phyloP scores from a whole-genome alignment of 2,329 filamentous ascomycete species.

The Cytospora mali region DNA sequence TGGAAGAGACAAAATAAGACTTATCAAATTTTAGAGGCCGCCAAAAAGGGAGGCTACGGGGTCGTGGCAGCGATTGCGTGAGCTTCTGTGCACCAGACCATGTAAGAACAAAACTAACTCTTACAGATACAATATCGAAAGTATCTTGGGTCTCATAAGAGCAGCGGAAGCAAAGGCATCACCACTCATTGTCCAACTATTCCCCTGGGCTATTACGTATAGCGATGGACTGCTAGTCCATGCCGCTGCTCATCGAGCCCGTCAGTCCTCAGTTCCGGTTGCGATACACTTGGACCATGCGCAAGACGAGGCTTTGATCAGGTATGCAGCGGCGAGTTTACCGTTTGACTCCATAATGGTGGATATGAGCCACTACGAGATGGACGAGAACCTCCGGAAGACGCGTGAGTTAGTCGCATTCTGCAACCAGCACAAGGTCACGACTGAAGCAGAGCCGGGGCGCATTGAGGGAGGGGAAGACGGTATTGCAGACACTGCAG shows the following conservation, averaged over 20 bases:
- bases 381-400: constrained; percentile 67
- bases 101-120: neutral
- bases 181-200: constrained; percentile 68
- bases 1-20: constrained; percentile 26
- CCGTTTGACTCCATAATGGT: constrained; percentile 72
- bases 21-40: constrained; percentile 25
- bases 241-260: constrained; percentile 53
- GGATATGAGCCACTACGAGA: constrained; percentile 74
- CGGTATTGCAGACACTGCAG: constrained; percentile 64
- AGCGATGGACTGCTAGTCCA: constrained; percentile 55
- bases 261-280: constrained; percentile 55
- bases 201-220: constrained; percentile 70
- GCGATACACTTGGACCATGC: constrained; percentile 65
- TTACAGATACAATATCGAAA: constrained; percentile 62
- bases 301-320: constrained; percentile 59
- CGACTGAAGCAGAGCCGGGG: constrained; percentile 72
- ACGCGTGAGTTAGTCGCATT: constrained; percentile 65
- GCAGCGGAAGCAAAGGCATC: constrained; percentile 59
- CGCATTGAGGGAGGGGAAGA: constrained; percentile 70
- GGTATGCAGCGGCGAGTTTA: constrained; percentile 53
- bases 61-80: constrained; percentile 25
- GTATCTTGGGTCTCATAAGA: constrained; percentile 53
- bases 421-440: constrained; percentile 66
- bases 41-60: constrained; percentile 23
- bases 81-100: neutral